Evolutionary conservation across 176 grass and related monocot species (phyloP), one percentile per base, ranked within the genome.

Genomic region (Phoenix roebelenii): DNA sequence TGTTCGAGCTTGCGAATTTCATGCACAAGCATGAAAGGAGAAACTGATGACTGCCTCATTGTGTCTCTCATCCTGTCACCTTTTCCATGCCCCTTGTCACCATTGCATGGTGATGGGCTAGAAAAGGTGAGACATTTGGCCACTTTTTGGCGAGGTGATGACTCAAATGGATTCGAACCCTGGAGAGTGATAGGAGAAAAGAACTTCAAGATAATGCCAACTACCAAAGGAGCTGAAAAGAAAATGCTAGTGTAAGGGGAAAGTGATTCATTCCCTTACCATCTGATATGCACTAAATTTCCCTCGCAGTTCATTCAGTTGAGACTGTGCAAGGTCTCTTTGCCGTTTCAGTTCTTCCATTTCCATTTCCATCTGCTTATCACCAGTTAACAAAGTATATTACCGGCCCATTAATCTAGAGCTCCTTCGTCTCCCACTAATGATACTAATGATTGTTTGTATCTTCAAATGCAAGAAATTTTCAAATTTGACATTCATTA

Each of bases 1-100:
- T 90, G 92, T 68, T 90, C 92, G 32, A 90, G 77, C 75, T 96
- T 96, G 58, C 92, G 87, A 51, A 96, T 96, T 79, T 96, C 92
- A 72, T 96, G 83, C 72, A 85, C 80, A 9, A 96, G 65, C 80
- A 96, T 80, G 58, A 81, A 83, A 51, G 92, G 92, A 54, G 77
- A 83, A 29, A 86, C 85, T 66, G 74, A 84, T 70, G 92, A 96
- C 72, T 96, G 83, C 51, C 87, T 85, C 55, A 88, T 58, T 0
- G 72, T 72, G 65, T 80, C 75, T 35, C 71, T 75, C 23, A 76
- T 51, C 52, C 18, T 25, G 30, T 54, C 51, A 4, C 15, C 65
- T 16, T 35, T 68, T 18, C 16, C 5, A 39, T 77, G 76, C 55
- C 71, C 66, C 60, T 82, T 76, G 48, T 87, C 78, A 55, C 70